Percentiles rank a stretch among this genome's conserved stretches.
These are phyloP conservation scores for Magnusiomyces ingens DNA, from an alignment of 1,139 yeast species.

Conservation along the genomic window DNA sequence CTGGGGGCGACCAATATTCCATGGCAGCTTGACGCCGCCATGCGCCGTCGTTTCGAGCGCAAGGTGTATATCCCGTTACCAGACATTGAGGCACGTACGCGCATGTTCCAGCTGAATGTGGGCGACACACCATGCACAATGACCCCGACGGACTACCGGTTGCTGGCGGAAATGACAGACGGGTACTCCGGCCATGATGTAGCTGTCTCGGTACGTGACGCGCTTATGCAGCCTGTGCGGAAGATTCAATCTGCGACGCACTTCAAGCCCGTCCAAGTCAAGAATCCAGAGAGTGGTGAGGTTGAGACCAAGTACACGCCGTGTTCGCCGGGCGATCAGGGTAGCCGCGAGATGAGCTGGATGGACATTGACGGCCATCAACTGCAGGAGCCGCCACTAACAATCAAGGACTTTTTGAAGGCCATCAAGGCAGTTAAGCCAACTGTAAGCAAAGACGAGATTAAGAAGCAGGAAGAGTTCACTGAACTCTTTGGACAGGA, in stretches of 20 bases:
- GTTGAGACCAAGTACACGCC: constrained; percentile 60
- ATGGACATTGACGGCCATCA: constrained; percentile 85
- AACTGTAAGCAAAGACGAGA: constrained; percentile 82
- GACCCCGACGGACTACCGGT: constrained; percentile 62
- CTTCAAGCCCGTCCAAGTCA: constrained; percentile 46
- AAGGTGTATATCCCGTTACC: constrained; percentile 95
- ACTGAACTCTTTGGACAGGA: constrained; percentile 96
- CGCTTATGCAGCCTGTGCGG: constrained; percentile 95
- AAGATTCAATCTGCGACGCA: constrained; percentile 96
- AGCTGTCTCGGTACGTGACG: constrained; percentile 94
- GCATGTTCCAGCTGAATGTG: constrained; percentile 90
- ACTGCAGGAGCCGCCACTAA: constrained; percentile 79
- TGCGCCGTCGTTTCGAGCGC: constrained; percentile 90
- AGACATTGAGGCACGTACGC: constrained; percentile 80
- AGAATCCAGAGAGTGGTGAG: constrained; percentile 31
- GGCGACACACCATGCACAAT: constrained; percentile 85
- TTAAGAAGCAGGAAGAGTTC: constrained; percentile 77
- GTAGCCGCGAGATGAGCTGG: constrained; percentile 89
- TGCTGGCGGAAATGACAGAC: constrained; percentile 87
- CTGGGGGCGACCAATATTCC: constrained; percentile 98
- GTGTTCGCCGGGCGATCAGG: constrained; percentile 91
- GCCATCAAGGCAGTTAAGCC: constrained; percentile 91
- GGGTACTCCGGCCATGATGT: constrained; percentile 98
- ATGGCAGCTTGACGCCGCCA: constrained; percentile 98
- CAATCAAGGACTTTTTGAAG: constrained; percentile 86